Evolutionary conservation across 176 grass and related monocot species (phyloP).

Genomic region (Themeda triandra): DNA sequence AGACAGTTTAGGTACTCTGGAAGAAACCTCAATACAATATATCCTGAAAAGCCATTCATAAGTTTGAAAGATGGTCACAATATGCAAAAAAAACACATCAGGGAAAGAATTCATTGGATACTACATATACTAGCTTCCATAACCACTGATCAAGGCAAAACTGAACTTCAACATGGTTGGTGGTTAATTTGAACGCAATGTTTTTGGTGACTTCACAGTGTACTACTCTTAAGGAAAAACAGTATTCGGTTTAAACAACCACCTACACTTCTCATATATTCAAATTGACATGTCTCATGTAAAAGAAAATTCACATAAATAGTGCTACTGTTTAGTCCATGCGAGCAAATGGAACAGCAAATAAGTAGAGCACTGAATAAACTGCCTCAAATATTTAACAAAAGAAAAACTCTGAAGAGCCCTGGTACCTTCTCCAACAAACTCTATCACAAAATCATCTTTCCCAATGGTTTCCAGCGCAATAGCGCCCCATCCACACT

Average conservation of each 20-base stretch:
- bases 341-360: neutral
- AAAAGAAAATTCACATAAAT: neutral
- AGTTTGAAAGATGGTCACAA: neutral
- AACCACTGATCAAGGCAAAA: too few species aligned
- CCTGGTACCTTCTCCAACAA: constrained; percentile 93
- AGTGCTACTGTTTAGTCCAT: neutral
- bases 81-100: neutral
- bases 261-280: neutral
- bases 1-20: neutral
- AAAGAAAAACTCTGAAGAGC: constrained; percentile 2
- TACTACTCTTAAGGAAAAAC: neutral
- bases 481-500: constrained; percentile 80
- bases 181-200: neutral
- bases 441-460: constrained; percentile 93
- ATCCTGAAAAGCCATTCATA: neutral
- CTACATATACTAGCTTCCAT: too few species aligned
- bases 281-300: neutral
- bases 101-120: too few species aligned
- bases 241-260: neutral
- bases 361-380: neutral
- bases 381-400: neutral
- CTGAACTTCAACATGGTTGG: too few species aligned
- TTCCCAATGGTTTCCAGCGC: constrained; percentile 67
- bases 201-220: neutral
- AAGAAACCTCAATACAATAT: neutral